A percentile compares a stretch with the other conserved stretches of the same genome.
Conservation (phyloP, 163 green algal species). For the Chlorella variabilis region DNA sequence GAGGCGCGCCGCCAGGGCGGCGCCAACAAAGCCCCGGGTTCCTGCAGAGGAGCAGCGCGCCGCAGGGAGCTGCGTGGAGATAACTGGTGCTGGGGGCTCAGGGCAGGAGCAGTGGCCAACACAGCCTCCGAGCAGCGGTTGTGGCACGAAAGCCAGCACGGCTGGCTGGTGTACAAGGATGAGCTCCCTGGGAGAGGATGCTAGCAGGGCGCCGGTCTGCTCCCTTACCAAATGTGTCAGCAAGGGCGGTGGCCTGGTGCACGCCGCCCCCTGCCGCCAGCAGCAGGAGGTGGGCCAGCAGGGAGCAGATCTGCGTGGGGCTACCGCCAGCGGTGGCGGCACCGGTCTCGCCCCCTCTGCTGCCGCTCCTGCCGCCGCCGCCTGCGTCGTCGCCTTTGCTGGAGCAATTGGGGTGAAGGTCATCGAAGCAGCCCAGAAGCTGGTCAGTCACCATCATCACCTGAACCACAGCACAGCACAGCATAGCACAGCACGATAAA, state of each 20-base stretch:
- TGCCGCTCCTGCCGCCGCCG: neutral
- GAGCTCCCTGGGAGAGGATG: too few relatives aligned
- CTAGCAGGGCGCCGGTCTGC: too few relatives aligned
- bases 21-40: slow-evolving; percentile 57
- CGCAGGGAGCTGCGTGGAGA: neutral
- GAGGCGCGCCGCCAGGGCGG: slow-evolving; percentile 39
- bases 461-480: too few relatives aligned
- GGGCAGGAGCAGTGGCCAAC: too few relatives aligned
- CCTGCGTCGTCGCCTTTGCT: neutral
- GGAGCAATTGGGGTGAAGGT: slow-evolving; percentile 12
- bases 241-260: slow-evolving; percentile 61
- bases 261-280: slow-evolving; percentile 47
- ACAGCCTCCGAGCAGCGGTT: too few relatives aligned
- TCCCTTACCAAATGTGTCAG: slow-evolving; percentile 65
- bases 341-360: neutral
- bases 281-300: slow-evolving; percentile 68
- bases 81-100: too few relatives aligned
- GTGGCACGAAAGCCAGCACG: too few relatives aligned
- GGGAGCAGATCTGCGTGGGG: slow-evolving; percentile 37
- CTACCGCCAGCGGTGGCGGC: neutral
- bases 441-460: slow-evolving; percentile 54
- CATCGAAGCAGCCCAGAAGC: slow-evolving; percentile 62
- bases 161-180: too few relatives aligned
- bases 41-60: slow-evolving; percentile 5
- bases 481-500: too few relatives aligned